phyloP scores from a whole-genome alignment of 345 rosid genomes.

The Theobroma cacao region DNA sequence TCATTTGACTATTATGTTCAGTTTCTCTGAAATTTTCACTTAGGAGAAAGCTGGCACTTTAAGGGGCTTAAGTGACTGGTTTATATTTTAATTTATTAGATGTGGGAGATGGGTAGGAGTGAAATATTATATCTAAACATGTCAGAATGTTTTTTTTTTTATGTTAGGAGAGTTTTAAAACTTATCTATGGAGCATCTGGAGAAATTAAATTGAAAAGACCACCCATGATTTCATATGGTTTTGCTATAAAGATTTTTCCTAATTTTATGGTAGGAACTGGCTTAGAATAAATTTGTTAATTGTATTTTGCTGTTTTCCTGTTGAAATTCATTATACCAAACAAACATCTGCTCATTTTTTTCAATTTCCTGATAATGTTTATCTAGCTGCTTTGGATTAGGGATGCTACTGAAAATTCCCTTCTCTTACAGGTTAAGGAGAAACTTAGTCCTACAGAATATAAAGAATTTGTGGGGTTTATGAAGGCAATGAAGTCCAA shows the following conservation, averaged over 20 bases:
- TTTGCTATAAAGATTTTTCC: background rate
- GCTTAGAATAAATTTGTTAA: background rate
- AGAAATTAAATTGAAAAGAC: background rate
- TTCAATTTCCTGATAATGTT: background rate
- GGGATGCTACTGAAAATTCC: background rate
- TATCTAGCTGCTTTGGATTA: background rate
- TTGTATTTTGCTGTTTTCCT: background rate
- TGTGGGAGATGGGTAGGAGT: background rate
- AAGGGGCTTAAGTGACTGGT: background rate
- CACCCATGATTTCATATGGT: background rate
- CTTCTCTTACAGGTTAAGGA: slow-evolving; percentile 53
- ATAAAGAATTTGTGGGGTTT: slow-evolving; percentile 74
- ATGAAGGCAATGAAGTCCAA: slow-evolving; percentile 88
- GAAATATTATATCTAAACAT: too few relatives aligned
- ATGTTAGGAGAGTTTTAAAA: background rate
- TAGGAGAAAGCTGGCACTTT: background rate
- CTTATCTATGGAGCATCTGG: background rate
- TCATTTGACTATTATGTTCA: background rate
- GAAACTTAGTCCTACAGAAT: slow-evolving; percentile 70
- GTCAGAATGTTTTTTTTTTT: too few relatives aligned
- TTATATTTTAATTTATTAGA: background rate
- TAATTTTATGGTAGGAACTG: background rate
- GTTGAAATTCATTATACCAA: background rate
- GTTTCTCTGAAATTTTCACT: background rate
- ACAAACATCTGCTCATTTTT: background rate